Conservation (phyloP, 2,329 filamentous ascomycete genomes). For the Ramularia endophylla region DNA sequence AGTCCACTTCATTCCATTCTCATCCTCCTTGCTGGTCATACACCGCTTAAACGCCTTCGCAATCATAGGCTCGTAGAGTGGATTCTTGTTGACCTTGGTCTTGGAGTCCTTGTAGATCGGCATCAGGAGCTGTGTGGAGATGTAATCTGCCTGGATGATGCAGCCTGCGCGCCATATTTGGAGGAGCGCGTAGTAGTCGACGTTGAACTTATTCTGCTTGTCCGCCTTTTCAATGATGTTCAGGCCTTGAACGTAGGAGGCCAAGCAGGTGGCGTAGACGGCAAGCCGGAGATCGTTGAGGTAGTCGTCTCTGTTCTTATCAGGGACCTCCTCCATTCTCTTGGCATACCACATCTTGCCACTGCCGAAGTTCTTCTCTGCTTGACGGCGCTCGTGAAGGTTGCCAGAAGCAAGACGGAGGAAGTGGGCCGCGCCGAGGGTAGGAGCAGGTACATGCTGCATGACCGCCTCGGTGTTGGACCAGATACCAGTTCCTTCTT, state of each 20-base stretch:
- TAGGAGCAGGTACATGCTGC: slow-evolving; percentile 59
- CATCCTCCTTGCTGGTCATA: slow-evolving; percentile 33
- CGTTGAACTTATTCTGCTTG: slow-evolving; percentile 53
- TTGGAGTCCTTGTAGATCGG: slow-evolving; percentile 34
- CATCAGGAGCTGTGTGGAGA: slow-evolving; percentile 52
- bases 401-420: slow-evolving; percentile 60
- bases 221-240: slow-evolving; percentile 58
- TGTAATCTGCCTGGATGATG: slow-evolving; percentile 63
- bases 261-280: slow-evolving; percentile 56
- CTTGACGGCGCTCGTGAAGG: slow-evolving; percentile 48
- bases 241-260: slow-evolving; percentile 60
- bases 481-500: slow-evolving; percentile 64
- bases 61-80: slow-evolving; percentile 44
- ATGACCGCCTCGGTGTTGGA: slow-evolving; percentile 56
- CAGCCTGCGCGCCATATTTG: slow-evolving; percentile 65
- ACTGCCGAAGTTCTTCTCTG: slow-evolving; percentile 43
- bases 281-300: slow-evolving; percentile 55
- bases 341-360: slow-evolving; percentile 31
- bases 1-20: slow-evolving; percentile 46
- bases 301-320: slow-evolving; percentile 38
- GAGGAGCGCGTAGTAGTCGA: slow-evolving; percentile 47
- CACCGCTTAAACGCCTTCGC: slow-evolving; percentile 49
- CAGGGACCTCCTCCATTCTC: slow-evolving; percentile 25
- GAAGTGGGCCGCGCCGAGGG: slow-evolving; percentile 57
- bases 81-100: slow-evolving; percentile 39